A percentile compares a stretch with the other conserved stretches of the same genome.
phyloP scores from a whole-genome alignment of 768 basidiomycete genomes.

The Mycena latifolia region DNA sequence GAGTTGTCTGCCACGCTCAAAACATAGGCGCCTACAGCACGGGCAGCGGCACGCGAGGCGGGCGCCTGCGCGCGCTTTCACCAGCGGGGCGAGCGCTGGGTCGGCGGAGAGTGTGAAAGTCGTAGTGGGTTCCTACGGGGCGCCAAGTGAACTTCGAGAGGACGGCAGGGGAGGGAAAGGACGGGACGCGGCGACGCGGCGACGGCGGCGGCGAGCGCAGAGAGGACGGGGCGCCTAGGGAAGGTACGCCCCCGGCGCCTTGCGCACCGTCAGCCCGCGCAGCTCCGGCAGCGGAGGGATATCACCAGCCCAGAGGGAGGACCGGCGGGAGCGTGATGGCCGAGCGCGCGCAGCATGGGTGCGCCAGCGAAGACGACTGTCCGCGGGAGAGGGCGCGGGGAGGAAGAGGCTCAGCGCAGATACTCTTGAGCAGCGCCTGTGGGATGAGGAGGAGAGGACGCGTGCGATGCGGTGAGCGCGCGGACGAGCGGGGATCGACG shows the following conservation, averaged over 20 bases:
- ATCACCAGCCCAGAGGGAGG: constrained; percentile 36
- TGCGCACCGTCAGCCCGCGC: constrained; percentile 64
- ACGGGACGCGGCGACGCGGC: constrained; percentile 60
- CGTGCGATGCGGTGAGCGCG: too few relatives aligned
- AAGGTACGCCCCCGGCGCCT: constrained; percentile 64
- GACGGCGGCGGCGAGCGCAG: constrained; percentile 60
- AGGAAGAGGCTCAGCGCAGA: constrained; percentile 56
- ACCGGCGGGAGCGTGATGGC: constrained; percentile 47
- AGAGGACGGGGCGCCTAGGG: constrained; percentile 61
- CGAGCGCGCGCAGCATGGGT: constrained; percentile 45
- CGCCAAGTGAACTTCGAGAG: background rate
- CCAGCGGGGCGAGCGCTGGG: too few relatives aligned
- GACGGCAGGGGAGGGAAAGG: constrained; percentile 25
- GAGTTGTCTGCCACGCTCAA: too few relatives aligned
- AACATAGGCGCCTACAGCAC: too few relatives aligned
- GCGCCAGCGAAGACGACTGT: constrained; percentile 49
- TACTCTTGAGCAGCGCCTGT: too few relatives aligned
- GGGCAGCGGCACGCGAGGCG: too few relatives aligned
- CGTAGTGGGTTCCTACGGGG: too few relatives aligned
- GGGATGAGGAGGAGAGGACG: too few relatives aligned
- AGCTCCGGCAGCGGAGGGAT: constrained; percentile 44
- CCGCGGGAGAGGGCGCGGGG: constrained; percentile 54
- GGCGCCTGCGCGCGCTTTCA: too few relatives aligned
- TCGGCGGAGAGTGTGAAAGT: too few relatives aligned
- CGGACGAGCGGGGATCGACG: too few relatives aligned